Evolutionary conservation across 768 basidiomycete species (phyloP).

Genomic region (Fistulinella prunicolor): DNA sequence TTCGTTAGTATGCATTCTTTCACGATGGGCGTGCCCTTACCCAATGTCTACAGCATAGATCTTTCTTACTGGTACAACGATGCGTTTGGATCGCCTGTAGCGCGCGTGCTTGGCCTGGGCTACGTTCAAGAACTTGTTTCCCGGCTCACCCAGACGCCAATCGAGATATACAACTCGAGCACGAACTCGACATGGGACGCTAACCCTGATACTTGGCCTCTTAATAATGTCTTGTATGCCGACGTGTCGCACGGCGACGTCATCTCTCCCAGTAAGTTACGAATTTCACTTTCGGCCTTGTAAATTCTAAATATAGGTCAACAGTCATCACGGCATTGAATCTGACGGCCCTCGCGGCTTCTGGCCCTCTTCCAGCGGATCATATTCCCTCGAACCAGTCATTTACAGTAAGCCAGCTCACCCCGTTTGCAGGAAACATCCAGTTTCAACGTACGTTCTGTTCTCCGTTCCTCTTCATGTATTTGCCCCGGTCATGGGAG

Average conservation of each 20-base stretch:
- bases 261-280: conserved; percentile 64
- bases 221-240: conserved; percentile 71
- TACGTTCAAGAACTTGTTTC: conserved; percentile 83
- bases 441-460: conserved; percentile 56
- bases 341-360: conserved; percentile 64
- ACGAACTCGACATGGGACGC: conserved; percentile 83
- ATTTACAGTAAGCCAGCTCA: conserved; percentile 72
- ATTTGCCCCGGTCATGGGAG: neutral
- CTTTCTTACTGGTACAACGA: conserved; percentile 51
- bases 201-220: conserved; percentile 66
- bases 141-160: conserved; percentile 74
- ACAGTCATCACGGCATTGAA: conserved; percentile 84
- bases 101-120: conserved; percentile 75
- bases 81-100: conserved; percentile 79
- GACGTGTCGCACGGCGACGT: conserved; percentile 92
- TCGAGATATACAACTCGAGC: conserved; percentile 68
- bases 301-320: neutral
- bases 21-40: neutral
- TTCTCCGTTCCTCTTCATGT: neutral
- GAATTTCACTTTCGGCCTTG: neutral
- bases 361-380: conserved; percentile 71
- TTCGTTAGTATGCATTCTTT: conserved; percentile 49
- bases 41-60: conserved; percentile 15
- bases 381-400: conserved; percentile 64
- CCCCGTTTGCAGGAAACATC: conserved; percentile 88